Base-by-base conservation (phyloP, 1,284 basidiomycete genomes). In the Calocybe gambosa region DNA sequence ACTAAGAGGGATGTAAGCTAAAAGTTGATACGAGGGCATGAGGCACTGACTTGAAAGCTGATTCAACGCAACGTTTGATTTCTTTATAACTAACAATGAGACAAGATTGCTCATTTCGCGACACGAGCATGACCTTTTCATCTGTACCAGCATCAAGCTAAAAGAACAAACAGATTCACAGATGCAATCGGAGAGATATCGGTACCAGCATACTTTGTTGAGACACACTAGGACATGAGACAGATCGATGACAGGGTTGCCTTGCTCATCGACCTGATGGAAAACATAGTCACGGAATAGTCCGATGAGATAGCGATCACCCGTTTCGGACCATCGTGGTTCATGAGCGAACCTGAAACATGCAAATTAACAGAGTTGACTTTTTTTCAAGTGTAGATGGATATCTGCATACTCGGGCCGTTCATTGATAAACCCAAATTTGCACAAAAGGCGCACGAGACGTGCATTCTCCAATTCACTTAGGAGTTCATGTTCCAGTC, bases 271-370 rank as follows among this genome's bases (percentile, higher is more conserved):
- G 36, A 96, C 86, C 59, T 95, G 91, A 63, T 99, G 96, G 70
- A 99, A 99, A 36, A 99, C 93, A 60, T 92, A 94, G 67, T 99
- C 96, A 21, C 96, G 80, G 78, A 99, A 99, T 42, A 99, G 79
- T 73, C 96, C 97, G 73, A 99, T 80, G 58, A 99, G 92, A 63
- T 99, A 99, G 49, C 94, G 77, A 62, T 99, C 96, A 10, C 96
- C 96, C 1, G 95, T 97, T 63, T 99, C 96, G 6, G 93, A 93
- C 95, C 95, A 99, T 8, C 93, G 78, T 1, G 91, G 82, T 61
- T 98, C 95, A 44, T 90, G 85, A 42, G 95, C 91, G 59, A 98
- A 98, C 59, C 93, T 93, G 55, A 12, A 41, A 45, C 13, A 10
- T 2, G 9, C 28, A 13, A 13, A 20, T 21, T 8, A 29, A n/a